Conservation (phyloP, 2,329 filamentous ascomycete species). For the Tolypocladium ovalisporum region DNA sequence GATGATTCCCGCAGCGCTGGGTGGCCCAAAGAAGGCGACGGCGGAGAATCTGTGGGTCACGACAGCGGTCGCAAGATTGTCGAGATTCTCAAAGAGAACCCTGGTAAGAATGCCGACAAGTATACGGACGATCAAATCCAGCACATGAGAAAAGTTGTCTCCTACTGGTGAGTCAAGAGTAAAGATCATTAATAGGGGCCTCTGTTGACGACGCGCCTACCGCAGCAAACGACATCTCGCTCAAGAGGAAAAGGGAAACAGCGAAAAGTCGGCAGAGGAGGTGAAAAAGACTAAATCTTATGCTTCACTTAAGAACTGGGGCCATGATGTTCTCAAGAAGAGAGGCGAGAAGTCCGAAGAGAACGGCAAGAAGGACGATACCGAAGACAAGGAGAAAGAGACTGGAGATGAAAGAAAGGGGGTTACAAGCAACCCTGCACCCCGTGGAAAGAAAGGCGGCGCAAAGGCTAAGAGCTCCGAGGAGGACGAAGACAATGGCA, state of each 20-base stretch:
- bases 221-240: slow-evolving; percentile 50
- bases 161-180: slow-evolving; percentile 37
- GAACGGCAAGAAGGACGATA: slow-evolving; percentile 3
- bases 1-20: slow-evolving; percentile 47
- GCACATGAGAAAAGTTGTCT: slow-evolving; percentile 53
- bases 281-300: slow-evolving; percentile 40
- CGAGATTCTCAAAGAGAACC: slow-evolving; percentile 51
- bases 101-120: slow-evolving; percentile 40
- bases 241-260: slow-evolving; percentile 48
- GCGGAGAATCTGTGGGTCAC: slow-evolving; percentile 53
- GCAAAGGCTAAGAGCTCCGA: not conserved
- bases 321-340: slow-evolving; percentile 40
- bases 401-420: slow-evolving; percentile 17
- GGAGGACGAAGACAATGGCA: not conserved
- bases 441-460: slow-evolving; percentile 3
- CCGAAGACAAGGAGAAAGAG: slow-evolving; percentile 6
- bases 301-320: slow-evolving; percentile 53
- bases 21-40: slow-evolving; percentile 46
- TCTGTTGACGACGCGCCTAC: not conserved
- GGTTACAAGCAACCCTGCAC: slow-evolving; percentile 6
- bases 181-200: not conserved
- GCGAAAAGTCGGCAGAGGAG: slow-evolving; percentile 35
- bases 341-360: slow-evolving; percentile 5
- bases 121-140: slow-evolving; percentile 44
- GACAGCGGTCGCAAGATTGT: slow-evolving; percentile 53